A percentile compares a stretch with the other conserved stretches of the same genome.
Evolutionary conservation across 164 flowering plant species (phyloP).

Genomic region (Vitis labrusca): DNA sequence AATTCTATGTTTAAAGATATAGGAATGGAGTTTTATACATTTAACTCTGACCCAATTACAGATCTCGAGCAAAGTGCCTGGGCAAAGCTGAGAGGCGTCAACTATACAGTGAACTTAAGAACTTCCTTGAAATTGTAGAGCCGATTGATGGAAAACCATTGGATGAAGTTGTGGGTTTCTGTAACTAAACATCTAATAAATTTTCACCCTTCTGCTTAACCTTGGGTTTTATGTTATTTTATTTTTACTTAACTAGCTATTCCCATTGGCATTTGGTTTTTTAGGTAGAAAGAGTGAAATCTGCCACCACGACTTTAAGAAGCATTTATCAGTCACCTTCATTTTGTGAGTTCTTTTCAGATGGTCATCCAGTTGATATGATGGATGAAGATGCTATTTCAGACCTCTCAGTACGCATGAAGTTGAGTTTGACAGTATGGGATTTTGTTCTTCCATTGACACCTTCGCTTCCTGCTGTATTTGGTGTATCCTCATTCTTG

Average conservation of each 20-base stretch:
- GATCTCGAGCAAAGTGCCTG: conserved; percentile 46
- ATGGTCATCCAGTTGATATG: conserved; percentile 72
- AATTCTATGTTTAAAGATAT: neutral
- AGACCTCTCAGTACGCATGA: conserved; percentile 66
- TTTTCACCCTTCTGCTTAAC: neutral
- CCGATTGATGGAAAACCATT: conserved; percentile 52
- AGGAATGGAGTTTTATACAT: conserved; percentile 2
- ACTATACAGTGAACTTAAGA: conserved; percentile 55
- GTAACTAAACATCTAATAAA: neutral
- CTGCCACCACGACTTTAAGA: conserved; percentile 63
- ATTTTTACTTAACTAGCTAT: conserved; percentile 2
- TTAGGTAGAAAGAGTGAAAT: conserved; percentile 73
- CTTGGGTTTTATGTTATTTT: neutral
- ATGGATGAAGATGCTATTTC: conserved; percentile 88
- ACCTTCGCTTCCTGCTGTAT: conserved; percentile 96
- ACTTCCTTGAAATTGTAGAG: conserved; percentile 65
- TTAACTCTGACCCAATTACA: conserved; percentile 30
- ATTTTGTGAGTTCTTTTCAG: conserved; percentile 66
- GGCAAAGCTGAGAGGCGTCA: conserved; percentile 64
- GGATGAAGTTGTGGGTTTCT: conserved; percentile 65
- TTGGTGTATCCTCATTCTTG: conserved; percentile 82
- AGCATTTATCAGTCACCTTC: conserved; percentile 60
- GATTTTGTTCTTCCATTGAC: conserved; percentile 80
- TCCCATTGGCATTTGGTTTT: conserved; percentile 23
- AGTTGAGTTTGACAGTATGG: conserved; percentile 87